Conservation (phyloP, 164 flowering plant species). For the Amborella trichopoda region DNA sequence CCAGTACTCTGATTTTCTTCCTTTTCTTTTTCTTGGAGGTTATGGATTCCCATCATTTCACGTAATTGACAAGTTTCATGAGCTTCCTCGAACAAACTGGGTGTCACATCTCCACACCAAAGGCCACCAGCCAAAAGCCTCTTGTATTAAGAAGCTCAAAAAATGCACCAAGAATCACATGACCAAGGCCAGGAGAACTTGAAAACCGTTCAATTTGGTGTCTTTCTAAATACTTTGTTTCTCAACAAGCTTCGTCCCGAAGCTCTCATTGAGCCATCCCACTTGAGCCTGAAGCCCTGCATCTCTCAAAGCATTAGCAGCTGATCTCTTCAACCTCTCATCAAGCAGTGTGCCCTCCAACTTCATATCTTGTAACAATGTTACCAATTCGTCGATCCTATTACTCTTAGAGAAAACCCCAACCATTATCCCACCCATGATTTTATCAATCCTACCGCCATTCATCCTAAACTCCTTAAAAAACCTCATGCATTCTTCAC, state of each 20-base stretch:
- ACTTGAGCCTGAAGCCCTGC: conserved; percentile 52
- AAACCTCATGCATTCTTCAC: conserved; percentile 32
- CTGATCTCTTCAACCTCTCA: conserved; percentile 49
- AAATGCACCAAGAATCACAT: no score
- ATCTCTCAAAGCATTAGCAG: conserved; percentile 60
- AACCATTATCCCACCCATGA: conserved; percentile 79
- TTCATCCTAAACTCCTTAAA: conserved; percentile 46
- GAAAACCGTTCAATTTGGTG: no score
- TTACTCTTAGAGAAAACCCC: conserved; percentile 53
- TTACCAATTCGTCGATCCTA: conserved; percentile 45
- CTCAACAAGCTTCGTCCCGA: conserved; percentile 8
- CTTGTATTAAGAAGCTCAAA: no score
- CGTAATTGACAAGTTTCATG: no score
- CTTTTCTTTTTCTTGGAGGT: no score
- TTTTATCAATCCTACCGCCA: conserved; percentile 53
- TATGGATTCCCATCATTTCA: no score
- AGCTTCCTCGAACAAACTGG: no score
- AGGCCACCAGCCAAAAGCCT: no score
- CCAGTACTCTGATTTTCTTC: no score
- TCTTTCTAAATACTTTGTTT: no score
- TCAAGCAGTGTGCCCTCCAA: conserved; percentile 43
- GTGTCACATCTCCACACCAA: no score
- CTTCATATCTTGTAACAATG: conserved; percentile 58
- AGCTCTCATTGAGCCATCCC: conserved; percentile 45
- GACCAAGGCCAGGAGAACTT: no score